Conservation (phyloP, 2,329 filamentous ascomycete genomes). For the Alternaria sp. region DNA sequence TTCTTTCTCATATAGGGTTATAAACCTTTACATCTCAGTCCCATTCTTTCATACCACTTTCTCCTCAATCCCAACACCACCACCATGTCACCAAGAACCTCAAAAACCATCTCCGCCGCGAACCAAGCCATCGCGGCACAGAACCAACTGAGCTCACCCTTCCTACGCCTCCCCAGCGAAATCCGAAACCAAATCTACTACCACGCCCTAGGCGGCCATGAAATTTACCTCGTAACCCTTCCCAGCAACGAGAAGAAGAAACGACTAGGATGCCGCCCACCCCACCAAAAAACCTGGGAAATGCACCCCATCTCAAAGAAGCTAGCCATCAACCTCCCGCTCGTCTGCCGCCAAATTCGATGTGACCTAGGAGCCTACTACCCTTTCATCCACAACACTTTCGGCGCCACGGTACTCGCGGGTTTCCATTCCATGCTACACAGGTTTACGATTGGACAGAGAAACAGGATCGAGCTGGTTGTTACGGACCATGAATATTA, state of each 20-base stretch:
- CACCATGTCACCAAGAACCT: background rate
- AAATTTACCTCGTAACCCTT: background rate
- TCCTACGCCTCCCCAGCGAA: background rate
- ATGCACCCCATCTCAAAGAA: background rate
- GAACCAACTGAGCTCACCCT: background rate
- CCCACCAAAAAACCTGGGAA: background rate
- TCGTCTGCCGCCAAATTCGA: background rate
- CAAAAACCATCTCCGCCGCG: background rate
- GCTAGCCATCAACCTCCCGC: background rate
- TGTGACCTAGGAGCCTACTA: background rate
- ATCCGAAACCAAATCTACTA: background rate
- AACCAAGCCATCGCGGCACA: background rate
- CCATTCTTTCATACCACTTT: background rate
- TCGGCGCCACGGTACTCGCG: background rate
- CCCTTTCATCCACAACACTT: background rate
- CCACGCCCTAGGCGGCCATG: background rate
- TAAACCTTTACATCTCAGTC: background rate
- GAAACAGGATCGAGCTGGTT: background rate
- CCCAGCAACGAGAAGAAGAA: too few species aligned
- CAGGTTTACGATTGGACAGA: background rate
- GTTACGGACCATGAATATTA: background rate
- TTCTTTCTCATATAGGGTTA: background rate
- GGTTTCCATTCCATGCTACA: background rate
- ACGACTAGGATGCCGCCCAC: background rate
- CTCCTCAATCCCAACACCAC: background rate